phyloP scores from a whole-genome alignment of 768 basidiomycete genomes.

The Suillus americanus region DNA sequence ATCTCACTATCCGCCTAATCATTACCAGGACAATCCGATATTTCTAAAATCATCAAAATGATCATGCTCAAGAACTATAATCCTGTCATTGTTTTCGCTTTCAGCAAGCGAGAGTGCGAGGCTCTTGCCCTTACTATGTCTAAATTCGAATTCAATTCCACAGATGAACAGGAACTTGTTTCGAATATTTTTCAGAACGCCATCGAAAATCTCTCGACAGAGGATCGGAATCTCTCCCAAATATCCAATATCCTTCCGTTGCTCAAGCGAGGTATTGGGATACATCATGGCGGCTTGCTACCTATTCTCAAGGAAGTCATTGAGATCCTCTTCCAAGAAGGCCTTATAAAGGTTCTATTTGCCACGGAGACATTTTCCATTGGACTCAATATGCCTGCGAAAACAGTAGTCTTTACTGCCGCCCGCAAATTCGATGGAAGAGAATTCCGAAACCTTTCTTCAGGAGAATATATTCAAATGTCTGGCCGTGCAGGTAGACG shows the following conservation, averaged over 20 bases:
- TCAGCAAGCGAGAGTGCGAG: conserved; percentile 98
- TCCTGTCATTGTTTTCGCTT: conserved; percentile 97
- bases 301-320: conserved; percentile 99
- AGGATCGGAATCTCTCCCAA: conserved; percentile 89
- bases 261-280: conserved; percentile 92
- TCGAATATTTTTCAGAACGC: conserved; percentile 92
- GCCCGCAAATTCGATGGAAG: conserved; percentile 96
- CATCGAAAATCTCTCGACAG: conserved; percentile 81
- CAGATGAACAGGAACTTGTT: conserved; percentile 89
- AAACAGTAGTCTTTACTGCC: conserved; percentile 96
- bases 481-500: conserved; percentile 96
- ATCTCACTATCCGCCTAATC: conserved; percentile 2
- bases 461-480: conserved; percentile 99
- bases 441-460: conserved; percentile 90
- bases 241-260: conserved; percentile 91
- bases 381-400: conserved; percentile 98
- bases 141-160: conserved; percentile 94
- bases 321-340: conserved; percentile 98
- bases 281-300: conserved; percentile 96
- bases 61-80: conserved; percentile 98
- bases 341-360: conserved; percentile 95
- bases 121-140: conserved; percentile 85
- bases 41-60: conserved; percentile 97
- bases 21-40: conserved; percentile 77
- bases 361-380: conserved; percentile 99